Percentiles rank a stretch among this genome's conserved stretches.
phyloP scores from a whole-genome alignment of 2,329 filamentous ascomycete species.

The Diaporthe sp. region DNA sequence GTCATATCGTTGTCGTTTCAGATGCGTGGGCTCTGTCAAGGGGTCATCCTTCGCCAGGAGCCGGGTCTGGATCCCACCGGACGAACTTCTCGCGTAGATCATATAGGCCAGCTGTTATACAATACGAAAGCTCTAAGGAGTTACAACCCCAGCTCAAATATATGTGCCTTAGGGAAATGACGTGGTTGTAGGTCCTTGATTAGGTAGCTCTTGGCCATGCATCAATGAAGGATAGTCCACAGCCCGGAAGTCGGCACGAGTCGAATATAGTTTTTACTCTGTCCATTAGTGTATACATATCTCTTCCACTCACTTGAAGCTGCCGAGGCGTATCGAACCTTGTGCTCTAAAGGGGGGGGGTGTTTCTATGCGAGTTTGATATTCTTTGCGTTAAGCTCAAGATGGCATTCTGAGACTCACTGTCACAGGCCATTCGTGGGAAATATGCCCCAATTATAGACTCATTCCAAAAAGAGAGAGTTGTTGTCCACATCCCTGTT shows the following conservation, averaged over 20 bases:
- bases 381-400: background rate
- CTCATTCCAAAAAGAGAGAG: background rate
- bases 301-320: background rate
- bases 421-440: background rate
- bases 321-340: background rate
- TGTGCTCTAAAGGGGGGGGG: background rate
- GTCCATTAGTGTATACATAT: background rate
- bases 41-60: background rate
- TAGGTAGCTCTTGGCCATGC: background rate
- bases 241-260: background rate
- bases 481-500: background rate
- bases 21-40: background rate
- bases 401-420: background rate
- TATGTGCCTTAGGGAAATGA: background rate
- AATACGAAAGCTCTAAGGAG: background rate
- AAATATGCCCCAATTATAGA: background rate
- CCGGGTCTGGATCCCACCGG: conserved; percentile 2
- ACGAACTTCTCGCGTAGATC: conserved; percentile 18
- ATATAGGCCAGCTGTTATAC: conserved; percentile 1
- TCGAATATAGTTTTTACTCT: background rate
- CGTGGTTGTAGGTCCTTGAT: background rate
- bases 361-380: background rate
- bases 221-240: background rate
- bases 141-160: background rate
- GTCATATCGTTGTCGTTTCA: background rate